These are phyloP conservation scores for Fragaria ananassa DNA, from an alignment of 306 rosid species.

Conservation along the genomic window DNA sequence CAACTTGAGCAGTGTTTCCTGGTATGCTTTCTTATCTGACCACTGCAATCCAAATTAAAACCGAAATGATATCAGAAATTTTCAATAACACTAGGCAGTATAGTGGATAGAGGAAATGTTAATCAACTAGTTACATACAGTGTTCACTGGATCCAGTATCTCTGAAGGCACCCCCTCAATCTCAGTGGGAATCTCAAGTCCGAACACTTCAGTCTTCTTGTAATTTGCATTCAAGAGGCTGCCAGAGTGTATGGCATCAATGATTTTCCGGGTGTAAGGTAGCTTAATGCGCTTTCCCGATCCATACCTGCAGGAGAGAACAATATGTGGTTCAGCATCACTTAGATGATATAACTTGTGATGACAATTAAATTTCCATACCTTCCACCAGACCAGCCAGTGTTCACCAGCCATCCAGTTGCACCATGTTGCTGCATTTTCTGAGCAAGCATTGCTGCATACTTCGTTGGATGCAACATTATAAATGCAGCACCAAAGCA, in stretches of 20 bases:
- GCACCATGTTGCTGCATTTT: slow-evolving; percentile 84
- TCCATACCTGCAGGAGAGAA: slow-evolving; percentile 53
- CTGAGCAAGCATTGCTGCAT: slow-evolving; percentile 92
- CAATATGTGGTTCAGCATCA: neutral
- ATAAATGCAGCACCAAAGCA: slow-evolving; percentile 93
- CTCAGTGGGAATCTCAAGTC: slow-evolving; percentile 65
- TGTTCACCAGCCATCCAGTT: slow-evolving; percentile 90
- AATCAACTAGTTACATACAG: slow-evolving; percentile 42
- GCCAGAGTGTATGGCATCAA: slow-evolving; percentile 80
- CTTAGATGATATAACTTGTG: neutral
- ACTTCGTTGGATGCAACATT: slow-evolving; percentile 85
- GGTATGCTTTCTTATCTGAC: slow-evolving; percentile 32
- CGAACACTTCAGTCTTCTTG: slow-evolving; percentile 61
- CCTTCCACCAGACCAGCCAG: slow-evolving; percentile 97
- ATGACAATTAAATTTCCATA: neutral
- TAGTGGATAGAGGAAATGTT: neutral
- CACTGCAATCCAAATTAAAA: neutral
- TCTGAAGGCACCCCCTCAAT: slow-evolving; percentile 79
- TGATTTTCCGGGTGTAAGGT: slow-evolving; percentile 69
- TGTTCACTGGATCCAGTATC: slow-evolving; percentile 64
- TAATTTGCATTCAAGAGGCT: slow-evolving; percentile 52
- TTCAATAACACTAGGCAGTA: neutral
- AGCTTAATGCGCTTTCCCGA: slow-evolving; percentile 65
- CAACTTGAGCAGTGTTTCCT: slow-evolving; percentile 59
- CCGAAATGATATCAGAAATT: neutral